phyloP scores from a whole-genome alignment of 768 basidiomycete species.

The Arthromyces matolae region DNA sequence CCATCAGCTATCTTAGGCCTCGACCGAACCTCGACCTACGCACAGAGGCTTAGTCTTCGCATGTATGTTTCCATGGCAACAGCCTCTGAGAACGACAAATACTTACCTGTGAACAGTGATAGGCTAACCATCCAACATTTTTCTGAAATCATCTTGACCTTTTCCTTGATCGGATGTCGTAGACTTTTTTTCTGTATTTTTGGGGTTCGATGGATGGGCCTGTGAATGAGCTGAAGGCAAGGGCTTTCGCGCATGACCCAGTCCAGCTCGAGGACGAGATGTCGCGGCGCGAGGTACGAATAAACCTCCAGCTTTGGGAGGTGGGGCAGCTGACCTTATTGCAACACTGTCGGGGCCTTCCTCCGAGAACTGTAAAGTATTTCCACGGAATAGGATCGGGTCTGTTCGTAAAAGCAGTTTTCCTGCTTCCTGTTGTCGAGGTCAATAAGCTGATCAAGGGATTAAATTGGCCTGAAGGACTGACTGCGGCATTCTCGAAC shows the following conservation, averaged over 20 bases:
- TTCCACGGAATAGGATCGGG: constrained; percentile 67
- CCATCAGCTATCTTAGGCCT: no score
- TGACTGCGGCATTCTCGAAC: constrained; percentile 61
- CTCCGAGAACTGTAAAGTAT: constrained; percentile 56
- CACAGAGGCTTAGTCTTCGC: no score
- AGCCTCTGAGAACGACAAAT: background rate
- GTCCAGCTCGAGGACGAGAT: constrained; percentile 67
- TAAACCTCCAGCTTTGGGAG: constrained; percentile 41
- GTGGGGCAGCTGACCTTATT: constrained; percentile 27
- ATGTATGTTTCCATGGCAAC: no score
- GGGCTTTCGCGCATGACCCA: constrained; percentile 55
- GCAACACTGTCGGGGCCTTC: constrained; percentile 37
- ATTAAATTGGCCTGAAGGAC: constrained; percentile 17
- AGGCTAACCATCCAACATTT: constrained; percentile 52
- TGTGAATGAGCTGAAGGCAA: constrained; percentile 19
- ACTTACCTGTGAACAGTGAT: background rate
- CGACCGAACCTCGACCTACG: no score
- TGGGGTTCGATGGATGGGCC: no score
- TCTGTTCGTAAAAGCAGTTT: constrained; percentile 69
- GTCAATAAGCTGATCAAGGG: background rate
- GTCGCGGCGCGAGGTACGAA: constrained; percentile 67
- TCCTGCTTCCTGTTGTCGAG: constrained; percentile 72
- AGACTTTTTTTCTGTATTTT: no score
- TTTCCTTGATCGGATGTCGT: constrained; percentile 37
- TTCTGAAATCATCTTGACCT: constrained; percentile 84